phyloP scores from a whole-genome alignment of 2,329 filamentous ascomycete species.

The Drechmeria coniospora region DNA sequence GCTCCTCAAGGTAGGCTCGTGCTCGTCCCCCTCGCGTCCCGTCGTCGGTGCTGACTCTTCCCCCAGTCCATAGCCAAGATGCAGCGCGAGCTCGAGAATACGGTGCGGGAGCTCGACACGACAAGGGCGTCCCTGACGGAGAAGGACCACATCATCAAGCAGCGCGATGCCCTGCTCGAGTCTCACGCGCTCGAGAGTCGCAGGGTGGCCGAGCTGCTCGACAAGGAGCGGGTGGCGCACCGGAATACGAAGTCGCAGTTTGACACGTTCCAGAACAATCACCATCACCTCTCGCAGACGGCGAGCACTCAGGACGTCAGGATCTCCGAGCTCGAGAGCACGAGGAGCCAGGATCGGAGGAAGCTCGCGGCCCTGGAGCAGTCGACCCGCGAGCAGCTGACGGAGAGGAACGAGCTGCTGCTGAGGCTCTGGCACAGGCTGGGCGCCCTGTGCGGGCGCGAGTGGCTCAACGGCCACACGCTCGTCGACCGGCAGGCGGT shows the following conservation, averaged over 20 bases:
- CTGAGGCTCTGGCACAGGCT: constrained; percentile 83
- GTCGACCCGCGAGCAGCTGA: constrained; percentile 71
- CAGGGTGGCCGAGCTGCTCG: constrained; percentile 72
- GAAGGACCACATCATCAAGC: constrained; percentile 79
- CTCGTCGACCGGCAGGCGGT: constrained; percentile 74
- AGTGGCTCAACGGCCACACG: constrained; percentile 83
- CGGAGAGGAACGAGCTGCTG: constrained; percentile 77
- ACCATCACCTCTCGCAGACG: constrained; percentile 74
- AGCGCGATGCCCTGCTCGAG: constrained; percentile 78
- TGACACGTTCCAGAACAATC: constrained; percentile 75
- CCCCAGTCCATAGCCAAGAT: constrained; percentile 65
- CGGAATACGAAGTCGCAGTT: constrained; percentile 77
- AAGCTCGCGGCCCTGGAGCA: constrained; percentile 62
- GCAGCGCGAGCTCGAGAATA: constrained; percentile 75
- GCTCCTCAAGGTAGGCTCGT: constrained; percentile 52
- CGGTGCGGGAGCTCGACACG: constrained; percentile 65
- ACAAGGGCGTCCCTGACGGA: constrained; percentile 68
- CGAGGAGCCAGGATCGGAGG: constrained; percentile 61
- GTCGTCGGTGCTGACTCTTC: not conserved
- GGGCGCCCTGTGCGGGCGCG: constrained; percentile 69
- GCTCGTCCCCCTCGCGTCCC: not conserved
- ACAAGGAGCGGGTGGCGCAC: constrained; percentile 75
- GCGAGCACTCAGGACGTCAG: constrained; percentile 73
- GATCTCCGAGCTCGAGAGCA: constrained; percentile 73
- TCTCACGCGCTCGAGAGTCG: constrained; percentile 74